Evolutionary conservation across 192 early-diverging fungal genomes (phyloP), one percentile per base, ranked within the genome.

Genomic region (Thamnidium elegans): DNA sequence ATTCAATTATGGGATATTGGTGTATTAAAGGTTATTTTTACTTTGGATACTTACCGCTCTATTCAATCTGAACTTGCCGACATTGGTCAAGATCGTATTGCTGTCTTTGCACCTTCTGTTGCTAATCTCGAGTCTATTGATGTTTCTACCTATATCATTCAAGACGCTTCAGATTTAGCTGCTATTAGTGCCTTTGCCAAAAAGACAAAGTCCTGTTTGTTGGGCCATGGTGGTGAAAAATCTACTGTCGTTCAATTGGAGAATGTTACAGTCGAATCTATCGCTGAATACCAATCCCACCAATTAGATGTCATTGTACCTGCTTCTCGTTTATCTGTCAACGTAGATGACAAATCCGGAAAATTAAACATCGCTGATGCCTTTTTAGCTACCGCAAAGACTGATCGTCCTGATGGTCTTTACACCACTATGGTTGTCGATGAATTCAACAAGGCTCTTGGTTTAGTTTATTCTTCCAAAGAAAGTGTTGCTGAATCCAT

Each of bases 361-460:
- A 68, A 65, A 11, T 30, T 87, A 39, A 83, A 85, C 55, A 51
- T 89, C 19, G 86, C 81, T 7, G 76, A 83, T 43, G 81, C 81
- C n/a, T 83, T 85, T 36, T 79, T 78, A 58, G 80, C 84, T 26
- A 67, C 71, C 13, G 63, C 79, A 14, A 83, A 71, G 5, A 86
- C 91, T 1, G 97, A 99, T 69, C 92, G 97, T 32, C 50, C 87
- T n/a, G 97, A 98, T 73, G 93, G 89, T 1, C 80, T 99, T 53
- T 87, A 91, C 68, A 81, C 96, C 2, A 99, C 97, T 5, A 79
- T 96, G 19, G 95, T 99, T 4, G 92, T 93, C 4, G 95, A 98
- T 79, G 92, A 95, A 73, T 86, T 86, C 50, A 78, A 84, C 6
- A 86, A 88, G n/a, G 90, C 92, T 14, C 79, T 99, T 34, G 97